Evolutionary conservation across 2,329 filamentous ascomycete genomes (phyloP).

Genomic region (Fusarium algeriense): DNA sequence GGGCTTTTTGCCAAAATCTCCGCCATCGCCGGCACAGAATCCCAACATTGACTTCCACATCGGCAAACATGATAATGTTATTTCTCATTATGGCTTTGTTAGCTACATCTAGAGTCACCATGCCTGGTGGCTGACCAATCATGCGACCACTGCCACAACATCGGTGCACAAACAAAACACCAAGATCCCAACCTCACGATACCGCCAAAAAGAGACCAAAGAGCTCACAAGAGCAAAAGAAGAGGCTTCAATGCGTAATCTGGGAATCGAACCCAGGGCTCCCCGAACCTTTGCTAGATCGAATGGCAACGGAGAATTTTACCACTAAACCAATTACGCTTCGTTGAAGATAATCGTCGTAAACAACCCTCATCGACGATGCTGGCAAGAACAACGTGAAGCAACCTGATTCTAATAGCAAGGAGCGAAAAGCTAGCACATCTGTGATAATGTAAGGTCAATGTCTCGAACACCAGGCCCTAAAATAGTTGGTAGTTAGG

Average conservation of each 20-base stretch:
- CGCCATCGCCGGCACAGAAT: not conserved
- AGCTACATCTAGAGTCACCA: too few species aligned
- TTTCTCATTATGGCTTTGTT: too few species aligned
- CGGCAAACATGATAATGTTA: too few species aligned
- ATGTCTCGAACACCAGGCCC: conserved; percentile 74
- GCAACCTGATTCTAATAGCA: conserved; percentile 59
- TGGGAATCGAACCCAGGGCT: conserved; percentile 7
- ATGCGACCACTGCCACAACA: not conserved
- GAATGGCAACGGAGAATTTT: conserved; percentile 6
- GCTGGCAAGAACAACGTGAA: conserved; percentile 52
- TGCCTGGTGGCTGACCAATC: too few species aligned
- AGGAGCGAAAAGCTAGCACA: conserved; percentile 56
- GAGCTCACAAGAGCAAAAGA: not conserved
- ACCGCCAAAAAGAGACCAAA: not conserved
- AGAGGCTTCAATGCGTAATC: not conserved
- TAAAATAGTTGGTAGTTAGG: conserved; percentile 67
- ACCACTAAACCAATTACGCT: conserved; percentile 9
- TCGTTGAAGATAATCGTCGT: conserved; percentile 58
- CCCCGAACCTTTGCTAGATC: not conserved
- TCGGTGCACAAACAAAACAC: not conserved
- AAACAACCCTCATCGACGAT: conserved; percentile 64
- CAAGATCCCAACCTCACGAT: not conserved
- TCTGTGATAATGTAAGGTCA: conserved; percentile 73
- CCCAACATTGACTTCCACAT: not conserved
- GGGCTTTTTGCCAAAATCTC: not conserved